Base-by-base conservation (phyloP, 2,329 filamentous ascomycete genomes). In the Clonostachys sp. region DNA sequence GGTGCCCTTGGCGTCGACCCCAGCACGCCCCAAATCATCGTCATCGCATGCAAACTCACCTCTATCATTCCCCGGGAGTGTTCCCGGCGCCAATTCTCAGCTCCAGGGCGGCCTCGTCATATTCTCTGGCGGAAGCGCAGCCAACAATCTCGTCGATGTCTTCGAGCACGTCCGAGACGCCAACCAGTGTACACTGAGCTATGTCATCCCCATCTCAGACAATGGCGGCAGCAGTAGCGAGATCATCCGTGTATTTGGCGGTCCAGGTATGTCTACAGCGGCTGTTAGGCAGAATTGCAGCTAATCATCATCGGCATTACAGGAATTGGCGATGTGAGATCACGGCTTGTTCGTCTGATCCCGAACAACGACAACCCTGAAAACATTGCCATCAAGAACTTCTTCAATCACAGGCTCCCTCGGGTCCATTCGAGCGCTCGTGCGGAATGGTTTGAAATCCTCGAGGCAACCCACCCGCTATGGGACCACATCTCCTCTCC, bases 161-260 rank as follows among this genome's bases (percentile, higher is more conserved):
- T 96, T 96, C 67, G 85, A 80, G 56, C 70, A 72, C 16, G 74
- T 88, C 34, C 74, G 80, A 12, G 67, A 83, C 52, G 84, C 77
- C 56, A 87, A 86, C 51, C 68, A 77, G 39, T 87, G 86, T 59
- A 72, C 78, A 4, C 70, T 95, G 40, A 89, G 82, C 67, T 95
- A 95, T 65, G 83, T 96, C 50, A 95, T 97, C 45, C 92, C 92
- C 35, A 96, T 96, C 62, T 94, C 88, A 54, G 92, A 97, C 69
- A 97, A 97, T 67, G 92, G 92, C 44, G 92, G 92, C 38, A 95
- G 89, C 57, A 95, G 91, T 3, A 95, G 89, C 41, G 92, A 97
- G 71, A 74, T 96, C 58, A 95, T 96, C 55, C 81, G 94, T 35
- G 91, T 97, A 35, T 94, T 97, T 68, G 94, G 92, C 13, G 94